phyloP scores from a whole-genome alignment of 495 filamentous ascomycete genomes.

The Aspergillus mulundensis region DNA sequence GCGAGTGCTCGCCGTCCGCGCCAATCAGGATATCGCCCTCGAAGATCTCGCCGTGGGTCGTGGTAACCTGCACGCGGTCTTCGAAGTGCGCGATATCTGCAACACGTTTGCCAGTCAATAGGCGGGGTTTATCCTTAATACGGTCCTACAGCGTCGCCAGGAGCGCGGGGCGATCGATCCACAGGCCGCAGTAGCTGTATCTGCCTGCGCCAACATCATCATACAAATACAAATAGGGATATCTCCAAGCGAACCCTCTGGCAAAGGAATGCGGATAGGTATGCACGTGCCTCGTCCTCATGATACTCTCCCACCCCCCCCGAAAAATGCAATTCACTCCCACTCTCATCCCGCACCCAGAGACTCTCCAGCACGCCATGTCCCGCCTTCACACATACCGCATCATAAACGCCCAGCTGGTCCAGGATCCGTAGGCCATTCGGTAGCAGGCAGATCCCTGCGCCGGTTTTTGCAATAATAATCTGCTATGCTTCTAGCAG shows the following conservation, averaged over 20 bases:
- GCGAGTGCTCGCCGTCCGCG: constrained; percentile 49
- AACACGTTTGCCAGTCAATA: too few species aligned
- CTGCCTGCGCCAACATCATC: too few species aligned
- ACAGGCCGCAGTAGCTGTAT: constrained; percentile 18
- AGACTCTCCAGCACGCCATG: constrained; percentile 7
- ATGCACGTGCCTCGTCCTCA: too few species aligned
- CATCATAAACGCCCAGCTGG: constrained; percentile 11
- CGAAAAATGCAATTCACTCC: constrained; percentile 8
- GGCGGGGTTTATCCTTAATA: background rate
- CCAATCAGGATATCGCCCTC: constrained; percentile 47
- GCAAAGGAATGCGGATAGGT: too few species aligned
- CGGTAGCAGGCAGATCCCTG: constrained; percentile 17
- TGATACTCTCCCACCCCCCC: background rate
- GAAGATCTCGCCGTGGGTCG: constrained; percentile 31
- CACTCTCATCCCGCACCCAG: constrained; percentile 16
- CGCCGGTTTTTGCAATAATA: constrained; percentile 12
- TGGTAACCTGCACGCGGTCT: constrained; percentile 3
- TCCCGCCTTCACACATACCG: too few species aligned
- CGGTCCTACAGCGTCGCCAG: constrained; percentile 28
- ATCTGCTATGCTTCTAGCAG: too few species aligned
- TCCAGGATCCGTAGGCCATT: constrained; percentile 23
- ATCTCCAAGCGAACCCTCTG: too few species aligned
- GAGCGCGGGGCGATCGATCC: constrained; percentile 33
- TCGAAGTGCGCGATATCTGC: too few species aligned
- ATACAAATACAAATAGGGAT: too few species aligned